Evolutionary conservation across 768 basidiomycete genomes (phyloP).

Genomic region (Suillus bovinus): DNA sequence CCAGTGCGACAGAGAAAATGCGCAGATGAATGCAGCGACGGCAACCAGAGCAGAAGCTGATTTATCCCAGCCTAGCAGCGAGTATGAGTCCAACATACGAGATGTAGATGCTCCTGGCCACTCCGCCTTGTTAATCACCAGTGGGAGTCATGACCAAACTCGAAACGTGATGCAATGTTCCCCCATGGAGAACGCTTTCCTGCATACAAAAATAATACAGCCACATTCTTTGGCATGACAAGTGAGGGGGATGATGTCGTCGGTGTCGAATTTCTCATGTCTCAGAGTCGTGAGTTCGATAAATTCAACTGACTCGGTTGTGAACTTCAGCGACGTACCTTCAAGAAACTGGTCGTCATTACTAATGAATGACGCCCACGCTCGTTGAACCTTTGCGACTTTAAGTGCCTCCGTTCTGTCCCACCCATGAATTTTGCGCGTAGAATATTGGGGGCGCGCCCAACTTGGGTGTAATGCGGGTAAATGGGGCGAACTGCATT

Average conservation of each 20-base stretch:
- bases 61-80: not conserved
- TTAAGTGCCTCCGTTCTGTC: too few species aligned
- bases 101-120: not conserved
- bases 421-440: too few species aligned
- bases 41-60: not conserved
- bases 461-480: too few species aligned
- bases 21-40: not conserved
- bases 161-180: not conserved
- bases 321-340: not conserved
- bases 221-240: not conserved
- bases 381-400: too few species aligned
- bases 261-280: not conserved
- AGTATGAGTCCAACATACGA: not conserved
- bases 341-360: not conserved
- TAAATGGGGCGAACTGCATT: too few species aligned
- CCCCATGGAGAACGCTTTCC: not conserved
- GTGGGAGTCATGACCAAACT: not conserved
- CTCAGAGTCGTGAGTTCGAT: not conserved
- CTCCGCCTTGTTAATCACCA: not conserved
- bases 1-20: not conserved
- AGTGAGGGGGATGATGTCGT: not conserved
- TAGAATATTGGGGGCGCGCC: too few species aligned
- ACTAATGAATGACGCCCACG: too few species aligned
- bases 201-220: not conserved
- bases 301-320: not conserved